Percentiles rank a stretch among this genome's conserved stretches.
Conservation (phyloP, 1,284 basidiomycete genomes). For the Cerrena zonata region DNA sequence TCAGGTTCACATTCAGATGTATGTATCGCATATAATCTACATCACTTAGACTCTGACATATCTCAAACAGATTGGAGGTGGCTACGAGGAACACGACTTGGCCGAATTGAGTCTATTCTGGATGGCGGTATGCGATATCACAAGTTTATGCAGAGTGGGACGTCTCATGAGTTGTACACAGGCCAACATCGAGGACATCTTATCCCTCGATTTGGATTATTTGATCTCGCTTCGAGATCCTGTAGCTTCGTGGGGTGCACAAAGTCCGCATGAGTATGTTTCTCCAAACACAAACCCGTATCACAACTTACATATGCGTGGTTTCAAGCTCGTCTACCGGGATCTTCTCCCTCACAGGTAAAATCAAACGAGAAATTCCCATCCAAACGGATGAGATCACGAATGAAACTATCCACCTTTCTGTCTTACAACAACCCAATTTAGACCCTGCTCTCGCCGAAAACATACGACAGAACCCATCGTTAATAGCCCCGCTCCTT, state of each 20-base stretch:
- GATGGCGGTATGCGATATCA: slow-evolving; percentile 61
- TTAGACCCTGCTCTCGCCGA: slow-evolving; percentile 32
- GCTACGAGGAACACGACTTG: slow-evolving; percentile 59
- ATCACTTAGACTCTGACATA: too few relatives aligned
- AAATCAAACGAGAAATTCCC: slow-evolving; percentile 44
- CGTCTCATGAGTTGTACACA: too few relatives aligned
- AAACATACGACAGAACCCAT: slow-evolving; percentile 36
- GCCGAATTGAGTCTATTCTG: slow-evolving; percentile 59
- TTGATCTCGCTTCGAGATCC: slow-evolving; percentile 45
- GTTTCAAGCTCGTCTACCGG: slow-evolving; percentile 44
- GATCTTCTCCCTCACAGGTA: slow-evolving; percentile 42
- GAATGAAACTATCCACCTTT: slow-evolving; percentile 57
- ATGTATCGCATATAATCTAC: slow-evolving; percentile 14
- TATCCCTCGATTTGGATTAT: slow-evolving; percentile 54
- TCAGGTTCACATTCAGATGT: slow-evolving; percentile 59
- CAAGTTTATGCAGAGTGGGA: too few relatives aligned
- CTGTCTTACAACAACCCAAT: slow-evolving; percentile 43
- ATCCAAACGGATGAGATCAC: slow-evolving; percentile 39
- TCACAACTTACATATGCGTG: slow-evolving; percentile 7
- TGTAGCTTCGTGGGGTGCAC: slow-evolving; percentile 53
- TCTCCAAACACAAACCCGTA: neutral
- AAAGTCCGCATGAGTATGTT: slow-evolving; percentile 54
- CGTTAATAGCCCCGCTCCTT: slow-evolving; percentile 39
- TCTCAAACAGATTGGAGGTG: slow-evolving; percentile 54
- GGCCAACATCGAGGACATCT: slow-evolving; percentile 50